Evolutionary conservation across 148 eudicot genomes (phyloP), one percentile per base, ranked within the genome.

Genomic region (Rhododendron kiyosumense): DNA sequence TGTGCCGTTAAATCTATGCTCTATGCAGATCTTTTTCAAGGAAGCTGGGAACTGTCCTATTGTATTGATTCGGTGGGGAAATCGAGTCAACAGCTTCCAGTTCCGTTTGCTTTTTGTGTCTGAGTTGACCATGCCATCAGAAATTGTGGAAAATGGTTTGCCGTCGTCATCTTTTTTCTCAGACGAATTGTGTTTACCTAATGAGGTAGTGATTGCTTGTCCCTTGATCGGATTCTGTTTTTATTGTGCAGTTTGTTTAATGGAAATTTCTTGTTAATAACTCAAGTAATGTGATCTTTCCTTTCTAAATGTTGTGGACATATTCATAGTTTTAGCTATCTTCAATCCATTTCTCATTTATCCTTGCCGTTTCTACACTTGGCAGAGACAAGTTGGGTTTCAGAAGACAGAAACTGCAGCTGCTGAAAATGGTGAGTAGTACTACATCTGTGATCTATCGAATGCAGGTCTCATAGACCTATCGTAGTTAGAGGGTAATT

Each of bases 361-460:
- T 63, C 11, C 7, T 75, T 57, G 77, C 61, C 34, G 9, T 57
- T 81, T 87, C 63, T 61, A 32, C 69, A 61, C 26, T 88, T 87
- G 48, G 88, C 93, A 94, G 96, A 92, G 92, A 88, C 95, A 91
- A 81, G 82, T 90, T 80, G 90, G 92, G 34, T 89, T 92, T 65
- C 87, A 91, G 91, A 90, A 92, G 88, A 79, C 88, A 81, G 93
- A 93, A 69, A 73, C 87, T 75, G 43, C 85, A 88, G 86, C 84
- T 67, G 88, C 84, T 79, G 74, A 87, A 69, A 77, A 85, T 82
- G 94, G 96, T 94, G 71, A 90, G 91, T 81, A 59, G 13, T 46
- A 41, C 22, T 59, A 20, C 65, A 59, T 59, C 65, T 59, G 9
- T 59, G 26, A 59, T 43, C 22, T 28, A 3, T 18, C 4, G n/a